A percentile compares a stretch with the other conserved stretches of the same genome.
Evolutionary conservation across 2,329 filamentous ascomycete species (phyloP).

Genomic region (Sphaerostilbella broomeana): DNA sequence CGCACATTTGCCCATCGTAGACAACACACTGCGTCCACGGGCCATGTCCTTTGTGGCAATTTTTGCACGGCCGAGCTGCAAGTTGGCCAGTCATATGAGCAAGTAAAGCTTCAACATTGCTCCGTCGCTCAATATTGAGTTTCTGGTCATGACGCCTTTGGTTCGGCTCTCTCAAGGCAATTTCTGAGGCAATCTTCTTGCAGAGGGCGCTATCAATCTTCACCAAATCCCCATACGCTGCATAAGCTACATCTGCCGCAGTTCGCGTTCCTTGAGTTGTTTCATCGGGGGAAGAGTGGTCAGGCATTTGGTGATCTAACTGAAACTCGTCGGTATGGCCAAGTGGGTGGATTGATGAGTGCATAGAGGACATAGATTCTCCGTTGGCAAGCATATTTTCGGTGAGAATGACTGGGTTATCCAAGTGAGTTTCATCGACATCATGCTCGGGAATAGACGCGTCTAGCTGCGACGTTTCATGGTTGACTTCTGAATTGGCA

Average conservation of each 20-base stretch:
- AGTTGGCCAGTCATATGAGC: slow-evolving; percentile 49
- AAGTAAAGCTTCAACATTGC: slow-evolving; percentile 54
- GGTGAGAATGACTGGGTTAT: slow-evolving; percentile 11
- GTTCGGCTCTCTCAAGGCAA: slow-evolving; percentile 42
- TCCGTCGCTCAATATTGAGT: slow-evolving; percentile 50
- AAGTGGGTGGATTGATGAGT: slow-evolving; percentile 8
- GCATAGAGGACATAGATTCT: slow-evolving; percentile 6
- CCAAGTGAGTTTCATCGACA: slow-evolving; percentile 9
- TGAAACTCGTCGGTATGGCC: slow-evolving; percentile 8
- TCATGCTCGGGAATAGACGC: slow-evolving; percentile 1
- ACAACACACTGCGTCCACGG: slow-evolving; percentile 54
- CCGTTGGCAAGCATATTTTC: slow-evolving; percentile 14
- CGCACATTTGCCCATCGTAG: slow-evolving; percentile 54
- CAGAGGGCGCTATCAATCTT: slow-evolving; percentile 48
- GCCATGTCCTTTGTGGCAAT: slow-evolving; percentile 54
- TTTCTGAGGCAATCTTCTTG: slow-evolving; percentile 45
- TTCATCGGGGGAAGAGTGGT: slow-evolving; percentile 7
- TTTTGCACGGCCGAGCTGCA: slow-evolving; percentile 47
- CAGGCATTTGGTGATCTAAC: slow-evolving; percentile 9
- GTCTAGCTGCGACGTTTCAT: background rate
- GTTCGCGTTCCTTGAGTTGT: slow-evolving; percentile 21
- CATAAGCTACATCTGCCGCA: slow-evolving; percentile 41
- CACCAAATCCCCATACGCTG: slow-evolving; percentile 41
- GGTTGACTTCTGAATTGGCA: slow-evolving; percentile 5
- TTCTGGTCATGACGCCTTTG: slow-evolving; percentile 49